Base-by-base conservation (phyloP, 169 alveolate species). In the Eimeria acervulina region DNA sequence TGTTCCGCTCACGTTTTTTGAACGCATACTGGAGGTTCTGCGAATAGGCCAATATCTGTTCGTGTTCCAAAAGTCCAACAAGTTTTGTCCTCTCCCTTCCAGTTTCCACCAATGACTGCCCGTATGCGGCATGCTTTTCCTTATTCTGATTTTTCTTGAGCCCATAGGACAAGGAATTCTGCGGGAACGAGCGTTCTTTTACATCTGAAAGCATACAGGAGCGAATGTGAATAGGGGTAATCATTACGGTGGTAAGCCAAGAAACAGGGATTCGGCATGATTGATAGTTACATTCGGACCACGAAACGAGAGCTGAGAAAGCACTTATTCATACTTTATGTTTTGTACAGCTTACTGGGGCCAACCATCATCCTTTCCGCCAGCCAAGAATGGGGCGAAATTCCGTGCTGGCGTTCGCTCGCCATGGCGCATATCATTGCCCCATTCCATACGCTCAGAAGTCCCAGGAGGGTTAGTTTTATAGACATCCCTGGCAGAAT, bases 21-120 rank as follows among this genome's bases (percentile, higher is more conserved):
- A 85, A 85, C 4, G 93, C 93, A 44, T 59, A 44, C 59, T 85
- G 76, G 47, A 85, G 93, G 59, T 85, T 85, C 28, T 85, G 93
- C 4, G 93, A 59, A 19, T 85, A 85, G 38, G 76, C 51, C 55
- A 85, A n/a, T 42, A 85, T 85, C 31, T 85, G 93, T 23, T 85
- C 93, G 38, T 85, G 93, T 8, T 85, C 93, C 59, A 85, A 31
- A 1, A 85, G 61, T n/a, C 93, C 93, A 33, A 85, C 81, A 36
- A 85, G 80, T 74, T 38, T 85, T 38, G 61, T 13, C 70, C 38
- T 52, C 59, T 85, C 81, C 44, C 23, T 52, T 36, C 80, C 80
- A 59, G 80, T 61, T 52, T 85, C 59, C 40, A 85, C 59, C 28
- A 85, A 5, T 42, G 63, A 78, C 19, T 78, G 88, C 66, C 88